Conservation (phyloP, 192 early-diverging fungal genomes). For the Entomortierella lignicola region DNA sequence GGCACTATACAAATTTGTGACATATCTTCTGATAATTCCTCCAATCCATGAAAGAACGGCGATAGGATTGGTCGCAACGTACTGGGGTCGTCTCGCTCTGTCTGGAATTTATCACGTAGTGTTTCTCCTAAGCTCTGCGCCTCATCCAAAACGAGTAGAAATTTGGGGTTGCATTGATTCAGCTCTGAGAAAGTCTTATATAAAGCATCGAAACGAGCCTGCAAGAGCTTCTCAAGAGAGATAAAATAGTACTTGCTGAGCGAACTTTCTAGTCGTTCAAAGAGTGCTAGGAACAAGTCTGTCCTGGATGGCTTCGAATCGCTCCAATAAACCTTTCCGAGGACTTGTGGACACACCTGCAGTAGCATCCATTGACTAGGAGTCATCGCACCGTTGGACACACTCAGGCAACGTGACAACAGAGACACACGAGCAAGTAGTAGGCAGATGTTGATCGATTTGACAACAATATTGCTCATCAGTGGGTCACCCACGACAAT, state of each 20-base stretch:
- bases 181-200: neutral
- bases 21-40: neutral
- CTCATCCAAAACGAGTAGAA: constrained; percentile 4
- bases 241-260: neutral
- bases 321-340: neutral
- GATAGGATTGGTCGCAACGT: neutral
- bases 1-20: neutral
- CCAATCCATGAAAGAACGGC: constrained; percentile 2
- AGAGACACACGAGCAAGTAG: constrained; percentile 6
- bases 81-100: neutral
- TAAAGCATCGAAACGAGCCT: neutral
- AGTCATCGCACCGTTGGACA: constrained; percentile 2
- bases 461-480: constrained; percentile 7
- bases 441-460: constrained; percentile 8
- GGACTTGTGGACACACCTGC: neutral
- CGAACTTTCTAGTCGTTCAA: neutral
- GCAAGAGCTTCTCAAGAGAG: neutral
- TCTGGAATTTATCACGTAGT: neutral
- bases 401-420: constrained; percentile 8
- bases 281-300: neutral
- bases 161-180: neutral
- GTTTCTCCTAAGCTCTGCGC: neutral
- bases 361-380: constrained; percentile 23
- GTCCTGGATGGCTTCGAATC: neutral
- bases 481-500: neutral